Base-by-base conservation (phyloP, 805 yeast genomes). In the Candida sithepensis region DNA sequence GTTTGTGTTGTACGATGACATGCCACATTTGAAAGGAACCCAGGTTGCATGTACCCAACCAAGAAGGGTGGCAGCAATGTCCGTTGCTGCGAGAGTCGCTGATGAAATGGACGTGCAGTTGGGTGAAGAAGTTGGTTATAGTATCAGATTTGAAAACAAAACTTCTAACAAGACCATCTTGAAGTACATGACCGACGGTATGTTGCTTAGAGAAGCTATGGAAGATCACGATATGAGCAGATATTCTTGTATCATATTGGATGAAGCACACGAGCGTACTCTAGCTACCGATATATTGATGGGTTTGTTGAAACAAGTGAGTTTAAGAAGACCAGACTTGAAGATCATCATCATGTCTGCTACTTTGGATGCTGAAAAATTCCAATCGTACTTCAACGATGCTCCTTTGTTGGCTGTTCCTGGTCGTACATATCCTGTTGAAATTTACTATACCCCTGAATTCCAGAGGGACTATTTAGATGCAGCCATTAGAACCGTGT, bases 101-200 rank as follows among this genome's bases (percentile, higher is more conserved):
- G 96, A 89, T 62, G 99, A 92, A 69, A 82, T 91, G 94, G 98
- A 91, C 67, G 98, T 92, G 5, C 75, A 78, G 50, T 71, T 92
- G 44, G 99, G 99, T 32, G 85, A 85, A 55, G 96, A 92, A 68
- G 98, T 92, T 50, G 99, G 99, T 71, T 92, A 92, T 70, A 81
- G 85, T 55, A 87, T 92, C 58, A 85, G 99, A 73, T 92, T 92
- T 64, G 98, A 94, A 58, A 91, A 92, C 69, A 88, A 81, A 58
- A 88, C 96, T 2, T 74, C 86, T 37, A 74, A 77, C 46, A 85
- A 82, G 56, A 92, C 99, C 5, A 78, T 91, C 33, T 73, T 92
- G 60, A 89, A 90, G 69, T 92, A 94, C 72, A 88, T 92, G 97
- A 92, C 99, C 10, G 99, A 92, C 73, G 99, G 99, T 82, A 91